Conservation (phyloP, 2,329 filamentous ascomycete genomes). For the Cephalotrichum gorgonifer region DNA sequence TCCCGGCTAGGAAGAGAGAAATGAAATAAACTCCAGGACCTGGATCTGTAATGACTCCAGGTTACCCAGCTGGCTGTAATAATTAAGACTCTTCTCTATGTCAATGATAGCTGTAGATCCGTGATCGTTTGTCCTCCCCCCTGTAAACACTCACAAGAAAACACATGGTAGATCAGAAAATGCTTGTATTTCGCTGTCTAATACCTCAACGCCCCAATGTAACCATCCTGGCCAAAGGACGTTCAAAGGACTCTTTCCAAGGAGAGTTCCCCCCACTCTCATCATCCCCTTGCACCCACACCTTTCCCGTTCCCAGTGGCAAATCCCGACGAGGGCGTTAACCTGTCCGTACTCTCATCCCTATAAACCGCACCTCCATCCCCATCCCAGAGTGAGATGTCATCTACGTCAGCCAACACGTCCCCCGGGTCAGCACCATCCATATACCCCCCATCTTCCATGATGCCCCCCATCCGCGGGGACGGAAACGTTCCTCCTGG, state of each 20-base stretch:
- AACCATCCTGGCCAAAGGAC: neutral
- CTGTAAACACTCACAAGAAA: too few relatives aligned
- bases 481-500: slow-evolving; percentile 2
- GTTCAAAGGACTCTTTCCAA: too few relatives aligned
- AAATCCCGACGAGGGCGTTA: neutral
- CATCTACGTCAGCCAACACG: slow-evolving; percentile 48
- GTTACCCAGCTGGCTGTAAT: too few relatives aligned
- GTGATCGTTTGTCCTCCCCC: too few relatives aligned
- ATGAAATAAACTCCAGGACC: neutral
- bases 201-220: neutral
- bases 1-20: neutral
- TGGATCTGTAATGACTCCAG: neutral
- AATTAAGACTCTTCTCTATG: too few relatives aligned
- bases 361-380: neutral
- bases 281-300: neutral
- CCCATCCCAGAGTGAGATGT: slow-evolving; percentile 46
- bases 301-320: neutral
- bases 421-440: slow-evolving; percentile 41
- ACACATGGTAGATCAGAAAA: too few relatives aligned
- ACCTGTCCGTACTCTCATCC: neutral
- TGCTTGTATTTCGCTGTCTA: too few relatives aligned
- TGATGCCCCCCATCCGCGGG: slow-evolving; percentile 5
- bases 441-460: slow-evolving; percentile 15
- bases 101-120: too few relatives aligned
- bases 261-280: neutral